A percentile compares a stretch with the other conserved stretches of the same genome.
These are phyloP conservation scores for Phytophthora pseudosyringae DNA, from an alignment of 352 stramenopile genomes.

Conservation along the genomic window DNA sequence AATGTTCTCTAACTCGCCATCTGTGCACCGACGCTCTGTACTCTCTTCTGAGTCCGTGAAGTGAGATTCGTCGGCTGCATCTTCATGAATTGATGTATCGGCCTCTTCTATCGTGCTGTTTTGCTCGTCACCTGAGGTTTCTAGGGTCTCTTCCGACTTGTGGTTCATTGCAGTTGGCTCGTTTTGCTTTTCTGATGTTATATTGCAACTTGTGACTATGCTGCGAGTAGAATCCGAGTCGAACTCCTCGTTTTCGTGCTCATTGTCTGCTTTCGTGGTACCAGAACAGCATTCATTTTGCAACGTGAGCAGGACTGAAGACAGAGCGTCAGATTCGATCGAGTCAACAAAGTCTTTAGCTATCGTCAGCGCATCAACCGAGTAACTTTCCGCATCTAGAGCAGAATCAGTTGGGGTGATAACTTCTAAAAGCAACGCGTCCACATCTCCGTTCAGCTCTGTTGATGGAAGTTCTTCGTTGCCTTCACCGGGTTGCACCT, in stretches of 20 bases:
- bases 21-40: not conserved
- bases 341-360: constrained; percentile 19
- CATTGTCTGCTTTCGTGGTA: not conserved
- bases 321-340: constrained; percentile 16
- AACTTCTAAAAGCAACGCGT: not conserved
- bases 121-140: not conserved
- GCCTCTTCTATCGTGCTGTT: not conserved
- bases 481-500: not conserved
- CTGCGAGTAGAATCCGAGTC: constrained; percentile 20
- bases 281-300: not conserved
- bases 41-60: not conserved
- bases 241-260: constrained; percentile 14
- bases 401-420: not conserved
- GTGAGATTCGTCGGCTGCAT: not conserved
- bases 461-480: not conserved
- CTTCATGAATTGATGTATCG: not conserved
- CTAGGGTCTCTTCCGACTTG: not conserved
- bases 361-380: constrained; percentile 5
- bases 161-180: not conserved
- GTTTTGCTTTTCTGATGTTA: constrained; percentile 20
- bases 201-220: constrained; percentile 7
- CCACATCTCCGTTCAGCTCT: not conserved
- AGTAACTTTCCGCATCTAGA: not conserved
- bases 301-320: constrained; percentile 12
- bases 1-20: not conserved